Conservation (phyloP, 23 red algal genomes). For the Gracilaria gracilis region DNA sequence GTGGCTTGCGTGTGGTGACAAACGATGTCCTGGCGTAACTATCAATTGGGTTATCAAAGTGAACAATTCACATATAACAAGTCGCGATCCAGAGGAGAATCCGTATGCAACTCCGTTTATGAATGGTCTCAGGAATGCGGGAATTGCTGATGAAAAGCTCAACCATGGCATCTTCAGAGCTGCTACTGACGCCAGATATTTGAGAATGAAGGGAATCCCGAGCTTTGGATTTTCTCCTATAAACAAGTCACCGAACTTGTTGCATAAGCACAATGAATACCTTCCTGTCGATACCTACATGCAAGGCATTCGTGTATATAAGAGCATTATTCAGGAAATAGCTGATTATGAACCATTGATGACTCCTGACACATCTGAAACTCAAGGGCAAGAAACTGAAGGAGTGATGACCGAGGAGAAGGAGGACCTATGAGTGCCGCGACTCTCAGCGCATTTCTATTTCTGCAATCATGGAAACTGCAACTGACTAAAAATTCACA, state of each 20-base stretch:
- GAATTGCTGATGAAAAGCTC: conserved; percentile 32
- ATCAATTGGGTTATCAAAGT: conserved; percentile 69
- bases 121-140: conserved; percentile 29
- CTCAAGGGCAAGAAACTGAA: not conserved
- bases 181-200: conserved; percentile 86
- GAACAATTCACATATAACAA: conserved; percentile 48
- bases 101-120: conserved; percentile 58
- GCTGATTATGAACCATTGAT: not conserved
- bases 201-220: conserved; percentile 66
- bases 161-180: conserved; percentile 77
- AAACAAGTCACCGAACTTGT: conserved; percentile 65
- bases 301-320: conserved; percentile 82
- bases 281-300: conserved; percentile 71
- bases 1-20: conserved; percentile 64
- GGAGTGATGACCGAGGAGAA: not conserved
- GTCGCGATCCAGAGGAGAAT: conserved; percentile 37
- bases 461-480: too few relatives aligned
- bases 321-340: conserved; percentile 69
- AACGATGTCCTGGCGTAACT: conserved; percentile 43
- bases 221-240: conserved; percentile 89
- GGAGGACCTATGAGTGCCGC: not conserved
- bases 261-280: conserved; percentile 94
- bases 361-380: not conserved
- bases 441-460: not conserved
- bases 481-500: too few relatives aligned